Base-by-base conservation (phyloP, 495 filamentous ascomycete species). In the Daldinia bambusicola region DNA sequence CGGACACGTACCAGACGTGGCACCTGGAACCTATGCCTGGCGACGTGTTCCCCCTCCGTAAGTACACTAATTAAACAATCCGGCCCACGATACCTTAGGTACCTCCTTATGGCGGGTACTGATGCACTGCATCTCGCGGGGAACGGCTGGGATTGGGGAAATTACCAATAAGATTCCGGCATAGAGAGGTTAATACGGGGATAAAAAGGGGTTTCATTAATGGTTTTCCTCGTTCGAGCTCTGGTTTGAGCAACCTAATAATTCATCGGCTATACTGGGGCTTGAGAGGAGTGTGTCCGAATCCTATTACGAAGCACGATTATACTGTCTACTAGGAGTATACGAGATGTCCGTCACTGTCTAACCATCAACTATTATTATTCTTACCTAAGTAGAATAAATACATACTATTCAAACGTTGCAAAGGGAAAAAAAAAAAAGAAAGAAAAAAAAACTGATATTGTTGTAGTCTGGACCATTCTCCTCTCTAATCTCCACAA, bases 21-120 rank as follows among this genome's bases (percentile, higher is more conserved):
- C 83, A 85, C 69, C 74, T 84, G 41, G 83, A 84, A 67, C 83
- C 83, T 58, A 85, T 85, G 83, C 83, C 83, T 7, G 67, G 71
- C 36, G 82, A 80, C 75, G 84, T 78, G 67, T 85, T 84, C 67
- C 80, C 83, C 32, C 77, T 85, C 60, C 80, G 83, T 55, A 75
- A 74, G 37, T 79, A 84, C 18, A 83, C 83, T 40, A 85, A 85
- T 77, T 85, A 74, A 79, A 65, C 32, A 6, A 53, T 22, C 59
- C 36, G 32, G 14, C 58, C 26, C 9, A 53, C 26, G 43, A 66
- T 63, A 4, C 31, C 52, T 26, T 26, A 26, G 26, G 26, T 37
- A 58, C 22, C 30, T 30, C 51, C 16, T 22, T 22, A 50, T 50
- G n/a, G 52, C 63, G 53, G 67, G 59, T 58, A 65, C 51, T 51